These are phyloP conservation scores for Handroanthus guayacan DNA, from an alignment of 257 asterid genomes.

Conservation along the genomic window DNA sequence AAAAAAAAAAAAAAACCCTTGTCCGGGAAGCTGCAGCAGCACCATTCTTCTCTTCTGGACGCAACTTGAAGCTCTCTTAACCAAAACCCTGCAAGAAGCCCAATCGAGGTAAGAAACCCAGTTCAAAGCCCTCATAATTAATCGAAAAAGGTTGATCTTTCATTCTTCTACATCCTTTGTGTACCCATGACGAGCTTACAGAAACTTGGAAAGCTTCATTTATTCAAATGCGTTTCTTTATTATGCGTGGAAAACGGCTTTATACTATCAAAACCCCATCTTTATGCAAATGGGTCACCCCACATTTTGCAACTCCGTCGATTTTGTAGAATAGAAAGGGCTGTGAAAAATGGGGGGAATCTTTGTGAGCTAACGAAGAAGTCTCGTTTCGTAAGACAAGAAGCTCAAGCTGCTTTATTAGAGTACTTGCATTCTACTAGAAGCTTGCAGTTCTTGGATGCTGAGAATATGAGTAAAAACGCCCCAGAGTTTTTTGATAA, in stretches of 20 bases:
- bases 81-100: slow-evolving; percentile 2
- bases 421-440: slow-evolving; percentile 79
- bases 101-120: slow-evolving; percentile 2
- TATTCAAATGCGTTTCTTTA: slow-evolving; percentile 43
- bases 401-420: slow-evolving; percentile 65
- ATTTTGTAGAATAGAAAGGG: slow-evolving; percentile 45
- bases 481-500: slow-evolving; percentile 58
- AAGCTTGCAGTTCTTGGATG: slow-evolving; percentile 63
- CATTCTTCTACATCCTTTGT: background rate
- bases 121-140: background rate
- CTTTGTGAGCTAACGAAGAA: slow-evolving; percentile 28
- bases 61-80: background rate
- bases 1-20: background rate
- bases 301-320: slow-evolving; percentile 41
- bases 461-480: slow-evolving; percentile 73
- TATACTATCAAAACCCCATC: slow-evolving; percentile 37
- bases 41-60: background rate
- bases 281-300: slow-evolving; percentile 40
- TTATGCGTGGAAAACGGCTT: slow-evolving; percentile 19
- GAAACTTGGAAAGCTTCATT: slow-evolving; percentile 39
- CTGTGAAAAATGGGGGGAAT: slow-evolving; percentile 25
- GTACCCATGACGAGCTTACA: slow-evolving; percentile 50
- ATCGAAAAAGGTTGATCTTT: background rate
- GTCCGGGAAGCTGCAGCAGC: slow-evolving; percentile 6
- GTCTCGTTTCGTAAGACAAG: slow-evolving; percentile 40